phyloP scores from a whole-genome alignment of 257 asterid genomes.

The Petrea volubilis region DNA sequence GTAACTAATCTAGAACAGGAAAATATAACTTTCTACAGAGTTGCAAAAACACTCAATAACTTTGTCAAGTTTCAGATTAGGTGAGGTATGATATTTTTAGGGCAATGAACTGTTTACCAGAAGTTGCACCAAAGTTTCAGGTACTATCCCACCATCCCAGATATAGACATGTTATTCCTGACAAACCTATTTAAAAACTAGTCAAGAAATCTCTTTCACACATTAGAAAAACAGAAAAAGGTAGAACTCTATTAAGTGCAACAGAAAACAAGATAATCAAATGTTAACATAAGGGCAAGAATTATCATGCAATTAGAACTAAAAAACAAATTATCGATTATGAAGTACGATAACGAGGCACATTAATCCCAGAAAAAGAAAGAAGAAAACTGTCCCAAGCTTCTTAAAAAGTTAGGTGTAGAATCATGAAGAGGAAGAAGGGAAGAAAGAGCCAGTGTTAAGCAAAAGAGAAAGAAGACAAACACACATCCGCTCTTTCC shows the following conservation, averaged over 20 bases:
- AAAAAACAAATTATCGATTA: slow-evolving; percentile 19
- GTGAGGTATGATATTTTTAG: not conserved
- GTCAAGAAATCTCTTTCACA: slow-evolving; percentile 4
- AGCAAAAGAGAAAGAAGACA: slow-evolving; percentile 98
- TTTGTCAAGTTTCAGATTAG: not conserved
- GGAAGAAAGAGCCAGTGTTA: slow-evolving; percentile 92
- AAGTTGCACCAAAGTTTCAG: slow-evolving; percentile 16
- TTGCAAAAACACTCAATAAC: slow-evolving; percentile 13
- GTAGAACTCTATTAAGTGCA: not conserved
- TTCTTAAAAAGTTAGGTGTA: slow-evolving; percentile 43
- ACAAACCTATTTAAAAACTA: slow-evolving; percentile 14
- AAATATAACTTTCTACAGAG: slow-evolving; percentile 2
- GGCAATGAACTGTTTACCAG: slow-evolving; percentile 11
- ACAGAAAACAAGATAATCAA: slow-evolving; percentile 11
- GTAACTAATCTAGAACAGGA: not conserved
- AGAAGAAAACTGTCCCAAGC: slow-evolving; percentile 18
- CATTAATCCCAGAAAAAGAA: slow-evolving; percentile 5
- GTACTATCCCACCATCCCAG: not conserved
- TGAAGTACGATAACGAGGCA: slow-evolving; percentile 15
- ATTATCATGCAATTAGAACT: slow-evolving; percentile 12
- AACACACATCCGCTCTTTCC: slow-evolving; percentile 98
- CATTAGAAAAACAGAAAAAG: not conserved
- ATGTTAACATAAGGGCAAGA: slow-evolving; percentile 10
- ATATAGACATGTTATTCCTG: slow-evolving; percentile 1
- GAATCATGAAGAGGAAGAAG: slow-evolving; percentile 57